A percentile compares a stretch with the other conserved stretches of the same genome.
These are phyloP conservation scores for Aquilaria sinensis DNA, from an alignment of 345 rosid genomes.

Conservation along the genomic window DNA sequence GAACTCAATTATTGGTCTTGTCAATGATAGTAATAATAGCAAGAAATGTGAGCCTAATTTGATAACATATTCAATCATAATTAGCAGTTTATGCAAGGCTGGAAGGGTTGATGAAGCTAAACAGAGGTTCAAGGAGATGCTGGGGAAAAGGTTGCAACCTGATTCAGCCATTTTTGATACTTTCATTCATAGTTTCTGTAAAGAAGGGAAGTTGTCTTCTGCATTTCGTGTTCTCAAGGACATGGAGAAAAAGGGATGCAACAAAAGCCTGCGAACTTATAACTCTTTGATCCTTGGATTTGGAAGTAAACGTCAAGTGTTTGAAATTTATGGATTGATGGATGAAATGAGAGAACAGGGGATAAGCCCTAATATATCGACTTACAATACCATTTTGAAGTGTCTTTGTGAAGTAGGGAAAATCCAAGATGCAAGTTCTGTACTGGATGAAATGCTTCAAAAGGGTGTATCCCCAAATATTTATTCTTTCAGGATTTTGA, in stretches of 20 bases:
- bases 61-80: slow-evolving; percentile 70
- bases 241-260: slow-evolving; percentile 90
- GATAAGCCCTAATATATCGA: slow-evolving; percentile 67
- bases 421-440: slow-evolving; percentile 67
- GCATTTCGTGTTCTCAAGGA: slow-evolving; percentile 94
- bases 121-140: slow-evolving; percentile 70
- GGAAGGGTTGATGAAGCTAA: slow-evolving; percentile 83
- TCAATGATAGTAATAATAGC: slow-evolving; percentile 47
- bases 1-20: slow-evolving; percentile 64
- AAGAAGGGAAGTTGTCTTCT: slow-evolving; percentile 83
- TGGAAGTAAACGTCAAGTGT: slow-evolving; percentile 70
- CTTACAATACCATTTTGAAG: slow-evolving; percentile 67
- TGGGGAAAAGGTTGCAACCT: slow-evolving; percentile 60
- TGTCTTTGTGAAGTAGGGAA: slow-evolving; percentile 79
- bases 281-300: slow-evolving; percentile 80
- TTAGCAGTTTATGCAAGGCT: slow-evolving; percentile 73
- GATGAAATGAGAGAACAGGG: slow-evolving; percentile 96
- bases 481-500: slow-evolving; percentile 58
- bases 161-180: slow-evolving; percentile 68
- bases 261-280: slow-evolving; percentile 73
- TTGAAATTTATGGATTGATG: slow-evolving; percentile 87
- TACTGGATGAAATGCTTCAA: slow-evolving; percentile 82
- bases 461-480: slow-evolving; percentile 67
- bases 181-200: slow-evolving; percentile 75
- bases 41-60: slow-evolving; percentile 76